phyloP scores from a whole-genome alignment of 2,329 filamentous ascomycete genomes.

The Colletotrichum sp. region DNA sequence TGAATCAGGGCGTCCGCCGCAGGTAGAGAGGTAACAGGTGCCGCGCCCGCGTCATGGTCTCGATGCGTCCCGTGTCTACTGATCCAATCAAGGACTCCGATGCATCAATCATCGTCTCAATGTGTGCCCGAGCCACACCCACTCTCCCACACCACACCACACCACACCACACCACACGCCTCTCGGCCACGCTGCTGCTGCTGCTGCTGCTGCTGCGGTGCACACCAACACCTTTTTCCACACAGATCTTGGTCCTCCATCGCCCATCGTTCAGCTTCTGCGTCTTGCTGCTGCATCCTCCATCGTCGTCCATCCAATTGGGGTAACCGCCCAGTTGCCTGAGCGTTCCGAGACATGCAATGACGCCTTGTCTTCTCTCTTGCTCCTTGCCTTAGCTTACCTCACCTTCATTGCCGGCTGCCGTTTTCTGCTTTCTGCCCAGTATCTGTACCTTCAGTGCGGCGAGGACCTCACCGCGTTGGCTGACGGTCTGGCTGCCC shows the following conservation, averaged over 20 bases:
- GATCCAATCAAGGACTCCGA: conserved; percentile 4
- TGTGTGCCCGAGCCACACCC: conserved; percentile 2
- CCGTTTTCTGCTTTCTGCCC: neutral
- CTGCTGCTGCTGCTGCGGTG: neutral
- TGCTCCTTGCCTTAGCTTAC: neutral
- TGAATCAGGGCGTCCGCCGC: neutral
- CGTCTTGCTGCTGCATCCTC: neutral
- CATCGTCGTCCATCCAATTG: neutral
- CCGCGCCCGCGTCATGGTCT: neutral
- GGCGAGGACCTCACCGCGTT: neutral
- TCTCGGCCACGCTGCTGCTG: neutral
- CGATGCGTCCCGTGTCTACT: neutral
- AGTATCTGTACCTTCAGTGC: neutral
- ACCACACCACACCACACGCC: neutral
- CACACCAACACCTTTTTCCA: neutral
- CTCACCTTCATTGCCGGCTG: neutral
- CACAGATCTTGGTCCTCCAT: neutral
- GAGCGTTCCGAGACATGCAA: conserved; percentile 12
- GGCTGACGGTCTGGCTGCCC: neutral
- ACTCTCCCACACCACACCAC: neutral
- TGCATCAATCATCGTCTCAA: neutral
- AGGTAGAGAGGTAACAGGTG: neutral
- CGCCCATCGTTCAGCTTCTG: neutral
- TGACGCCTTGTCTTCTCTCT: conserved; percentile 6
- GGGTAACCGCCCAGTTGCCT: neutral